A percentile compares a stretch with the other conserved stretches of the same genome.
phyloP scores from a whole-genome alignment of 768 basidiomycete genomes.

The Macrolepiota dolichaula region DNA sequence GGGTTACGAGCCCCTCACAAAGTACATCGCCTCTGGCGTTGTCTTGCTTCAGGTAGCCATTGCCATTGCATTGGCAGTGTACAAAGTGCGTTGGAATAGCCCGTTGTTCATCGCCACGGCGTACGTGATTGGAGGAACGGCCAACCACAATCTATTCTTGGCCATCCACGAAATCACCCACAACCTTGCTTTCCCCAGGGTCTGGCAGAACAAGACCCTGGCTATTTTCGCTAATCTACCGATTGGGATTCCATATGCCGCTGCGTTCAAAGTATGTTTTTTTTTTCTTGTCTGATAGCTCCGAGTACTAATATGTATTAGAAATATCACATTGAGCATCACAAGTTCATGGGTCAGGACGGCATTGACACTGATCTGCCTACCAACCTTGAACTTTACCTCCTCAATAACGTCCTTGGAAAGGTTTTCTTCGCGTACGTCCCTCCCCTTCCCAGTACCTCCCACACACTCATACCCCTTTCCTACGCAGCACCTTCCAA shows the following conservation, averaged over 20 bases:
- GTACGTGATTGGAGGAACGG: conserved; percentile 88
- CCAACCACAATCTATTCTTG: conserved; percentile 96
- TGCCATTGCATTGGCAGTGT: conserved; percentile 34
- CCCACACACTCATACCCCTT: not conserved
- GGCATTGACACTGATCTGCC: conserved; percentile 96
- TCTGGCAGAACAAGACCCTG: conserved; percentile 79
- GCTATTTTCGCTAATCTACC: conserved; percentile 92
- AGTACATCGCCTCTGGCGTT: conserved; percentile 84
- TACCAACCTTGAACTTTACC: conserved; percentile 76
- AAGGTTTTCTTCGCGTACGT: conserved; percentile 97
- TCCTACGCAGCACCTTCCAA: conserved; percentile 78
- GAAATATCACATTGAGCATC: conserved; percentile 95
- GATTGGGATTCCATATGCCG: conserved; percentile 92
- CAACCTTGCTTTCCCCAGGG: conserved; percentile 86
- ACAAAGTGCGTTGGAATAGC: conserved; percentile 5
- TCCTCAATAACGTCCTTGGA: conserved; percentile 92
- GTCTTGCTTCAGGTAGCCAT: conserved; percentile 69
- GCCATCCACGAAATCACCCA: conserved; percentile 99
- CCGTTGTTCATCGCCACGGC: conserved; percentile 76
- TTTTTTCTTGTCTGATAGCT: not conserved
- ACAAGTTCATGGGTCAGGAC: conserved; percentile 94
- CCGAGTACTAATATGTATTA: conserved; percentile 19
- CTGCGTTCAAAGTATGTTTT: conserved; percentile 81
- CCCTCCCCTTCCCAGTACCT: conserved; percentile 20
- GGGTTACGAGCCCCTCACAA: conserved; percentile 91